phyloP scores from a whole-genome alignment of 2,329 filamentous ascomycete genomes.

The Botrytis aclada region DNA sequence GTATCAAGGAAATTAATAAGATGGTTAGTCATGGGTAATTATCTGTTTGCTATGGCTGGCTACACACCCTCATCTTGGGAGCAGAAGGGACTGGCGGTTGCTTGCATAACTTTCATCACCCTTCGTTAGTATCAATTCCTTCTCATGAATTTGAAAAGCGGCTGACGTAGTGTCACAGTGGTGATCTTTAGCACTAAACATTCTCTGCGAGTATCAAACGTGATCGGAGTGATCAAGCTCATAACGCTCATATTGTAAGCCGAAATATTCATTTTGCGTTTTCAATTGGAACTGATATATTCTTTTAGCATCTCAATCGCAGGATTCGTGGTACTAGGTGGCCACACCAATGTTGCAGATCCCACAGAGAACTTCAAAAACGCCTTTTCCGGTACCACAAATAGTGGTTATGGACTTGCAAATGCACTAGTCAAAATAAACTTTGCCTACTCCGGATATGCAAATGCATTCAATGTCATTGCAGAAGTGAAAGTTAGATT shows the following conservation, averaged over 20 bases:
- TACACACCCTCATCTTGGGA: conserved; percentile 56
- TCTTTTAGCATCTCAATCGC: conserved; percentile 49
- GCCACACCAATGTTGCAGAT: conserved; percentile 48
- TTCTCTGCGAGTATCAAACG: conserved; percentile 54
- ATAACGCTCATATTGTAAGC: conserved; percentile 56
- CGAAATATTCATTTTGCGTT: conserved; percentile 9
- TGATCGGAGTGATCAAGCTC: conserved; percentile 58
- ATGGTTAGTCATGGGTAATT: conserved; percentile 53
- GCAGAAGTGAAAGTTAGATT: conserved; percentile 53
- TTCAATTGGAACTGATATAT: background rate
- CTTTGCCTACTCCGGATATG: conserved; percentile 56
- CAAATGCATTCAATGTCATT: conserved; percentile 60
- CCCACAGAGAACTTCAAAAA: conserved; percentile 54
- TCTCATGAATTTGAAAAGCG: background rate
- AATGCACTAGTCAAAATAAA: conserved; percentile 58
- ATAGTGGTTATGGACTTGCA: conserved; percentile 49
- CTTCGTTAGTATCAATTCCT: conserved; percentile 44
- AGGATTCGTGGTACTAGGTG: conserved; percentile 60
- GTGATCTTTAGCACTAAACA: conserved; percentile 55
- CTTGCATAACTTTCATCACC: conserved; percentile 40
- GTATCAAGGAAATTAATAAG: background rate
- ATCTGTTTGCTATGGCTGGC: conserved; percentile 57
- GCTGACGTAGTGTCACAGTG: conserved; percentile 31
- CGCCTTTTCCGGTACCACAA: conserved; percentile 50
- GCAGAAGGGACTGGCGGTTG: conserved; percentile 63